Evolutionary conservation across 2,329 filamentous ascomycete species (phyloP).

Genomic region (Colletotrichum costaricense): DNA sequence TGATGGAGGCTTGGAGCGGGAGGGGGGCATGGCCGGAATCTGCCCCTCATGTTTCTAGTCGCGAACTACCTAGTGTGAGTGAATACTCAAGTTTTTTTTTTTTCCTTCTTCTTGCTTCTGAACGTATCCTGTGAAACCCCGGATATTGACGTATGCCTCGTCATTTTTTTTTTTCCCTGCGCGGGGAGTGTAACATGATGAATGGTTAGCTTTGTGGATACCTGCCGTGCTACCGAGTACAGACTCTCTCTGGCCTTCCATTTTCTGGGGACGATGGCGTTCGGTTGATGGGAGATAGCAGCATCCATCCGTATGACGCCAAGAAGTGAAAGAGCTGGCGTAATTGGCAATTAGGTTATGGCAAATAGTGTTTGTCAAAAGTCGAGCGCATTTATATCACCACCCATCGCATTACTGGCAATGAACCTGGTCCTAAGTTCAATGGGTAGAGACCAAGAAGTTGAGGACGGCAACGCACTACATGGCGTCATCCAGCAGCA

Average conservation of each 20-base stretch:
- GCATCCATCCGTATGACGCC: not conserved
- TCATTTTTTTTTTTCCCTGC: not conserved
- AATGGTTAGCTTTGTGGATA: not conserved
- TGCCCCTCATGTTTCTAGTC: not conserved
- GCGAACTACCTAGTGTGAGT: not conserved
- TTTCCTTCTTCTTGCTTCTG: not conserved
- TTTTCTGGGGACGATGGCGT: not conserved
- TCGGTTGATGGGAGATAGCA: not conserved
- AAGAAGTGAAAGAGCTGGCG: not conserved
- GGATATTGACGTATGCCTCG: constrained; percentile 22
- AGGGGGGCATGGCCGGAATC: not conserved
- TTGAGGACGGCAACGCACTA: not conserved
- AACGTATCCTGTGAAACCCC: not conserved
- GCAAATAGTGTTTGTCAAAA: not conserved
- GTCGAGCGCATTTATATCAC: too few species aligned
- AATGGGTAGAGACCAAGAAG: not conserved
- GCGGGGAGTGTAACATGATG: not conserved
- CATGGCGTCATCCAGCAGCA: constrained; percentile 30
- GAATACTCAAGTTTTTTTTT: not conserved
- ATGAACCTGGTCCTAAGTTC: not conserved
- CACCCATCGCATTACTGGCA: too few species aligned
- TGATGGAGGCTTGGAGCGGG: not conserved
- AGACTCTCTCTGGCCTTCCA: not conserved
- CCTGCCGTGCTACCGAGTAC: not conserved
- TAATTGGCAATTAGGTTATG: not conserved